These are phyloP conservation scores for Aspergillus transmontanensis DNA, from an alignment of 2,329 filamentous ascomycete genomes.

Conservation along the genomic window DNA sequence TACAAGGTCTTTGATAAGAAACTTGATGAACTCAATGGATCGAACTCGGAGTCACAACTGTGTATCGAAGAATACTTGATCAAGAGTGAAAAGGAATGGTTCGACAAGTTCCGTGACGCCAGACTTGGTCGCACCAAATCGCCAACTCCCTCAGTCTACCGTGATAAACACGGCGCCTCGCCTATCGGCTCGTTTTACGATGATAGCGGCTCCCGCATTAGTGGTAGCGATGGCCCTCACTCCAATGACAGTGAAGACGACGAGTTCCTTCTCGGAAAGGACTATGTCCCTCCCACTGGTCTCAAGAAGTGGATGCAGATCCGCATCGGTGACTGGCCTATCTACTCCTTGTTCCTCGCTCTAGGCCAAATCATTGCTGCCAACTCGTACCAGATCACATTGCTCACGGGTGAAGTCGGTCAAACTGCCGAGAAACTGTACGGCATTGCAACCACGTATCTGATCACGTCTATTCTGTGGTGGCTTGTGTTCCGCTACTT, in stretches of 20 bases:
- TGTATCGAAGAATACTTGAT: constrained; percentile 68
- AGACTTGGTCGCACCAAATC: constrained; percentile 57
- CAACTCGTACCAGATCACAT: constrained; percentile 69
- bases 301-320: constrained; percentile 58
- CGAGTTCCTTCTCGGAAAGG: constrained; percentile 58
- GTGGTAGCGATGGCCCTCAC: constrained; percentile 29
- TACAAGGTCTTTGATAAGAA: constrained; percentile 61
- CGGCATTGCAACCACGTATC: constrained; percentile 61
- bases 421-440: constrained; percentile 63
- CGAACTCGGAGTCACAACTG: constrained; percentile 59
- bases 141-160: constrained; percentile 37
- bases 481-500: constrained; percentile 63
- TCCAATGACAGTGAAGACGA: constrained; percentile 45
- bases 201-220: constrained; percentile 35
- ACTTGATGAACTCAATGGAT: constrained; percentile 58
- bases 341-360: constrained; percentile 64
- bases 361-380: constrained; percentile 66
- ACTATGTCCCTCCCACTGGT: constrained; percentile 60
- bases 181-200: constrained; percentile 47
- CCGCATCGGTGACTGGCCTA: constrained; percentile 64
- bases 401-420: constrained; percentile 65
- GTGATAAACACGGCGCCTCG: constrained; percentile 34
- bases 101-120: constrained; percentile 59
- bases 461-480: constrained; percentile 62
- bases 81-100: constrained; percentile 70